Evolutionary conservation across 177 flowering plant genomes (phyloP).

Genomic region (Vitis hybrid): DNA sequence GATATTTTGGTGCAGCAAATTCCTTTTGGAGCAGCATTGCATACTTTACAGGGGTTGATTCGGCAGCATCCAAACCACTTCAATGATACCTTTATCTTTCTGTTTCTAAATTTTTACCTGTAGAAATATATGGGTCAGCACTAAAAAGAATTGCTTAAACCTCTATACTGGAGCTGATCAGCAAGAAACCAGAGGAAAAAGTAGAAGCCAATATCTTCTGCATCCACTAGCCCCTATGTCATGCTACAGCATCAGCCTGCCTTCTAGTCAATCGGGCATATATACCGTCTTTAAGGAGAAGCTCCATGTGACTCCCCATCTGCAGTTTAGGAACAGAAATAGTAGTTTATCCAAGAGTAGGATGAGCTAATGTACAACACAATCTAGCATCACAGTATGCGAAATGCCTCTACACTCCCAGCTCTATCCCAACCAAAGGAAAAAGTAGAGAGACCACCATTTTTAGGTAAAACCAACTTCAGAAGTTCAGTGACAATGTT

Average conservation of each 20-base stretch:
- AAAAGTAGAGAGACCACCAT: neutral
- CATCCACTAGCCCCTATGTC: constrained; percentile 12
- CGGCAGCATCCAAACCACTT: neutral
- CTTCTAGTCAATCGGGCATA: constrained; percentile 73
- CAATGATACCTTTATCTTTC: neutral
- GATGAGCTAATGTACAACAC: too few relatives aligned
- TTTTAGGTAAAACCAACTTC: neutral
- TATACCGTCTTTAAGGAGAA: constrained; percentile 62
- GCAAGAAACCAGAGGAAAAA: neutral
- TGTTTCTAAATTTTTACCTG: neutral
- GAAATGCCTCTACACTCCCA: neutral
- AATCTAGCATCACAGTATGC: neutral
- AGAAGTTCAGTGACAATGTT: neutral
- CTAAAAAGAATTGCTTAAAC: constrained; percentile 10
- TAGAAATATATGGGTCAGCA: neutral
- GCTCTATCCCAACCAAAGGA: neutral
- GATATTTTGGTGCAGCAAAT: neutral
- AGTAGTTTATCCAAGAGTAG: neutral
- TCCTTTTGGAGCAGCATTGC: neutral
- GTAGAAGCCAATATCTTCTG: neutral
- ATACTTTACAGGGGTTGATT: neutral
- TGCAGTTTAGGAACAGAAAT: constrained; percentile 27
- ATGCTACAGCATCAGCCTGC: constrained; percentile 77
- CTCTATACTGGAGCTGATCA: constrained; percentile 1
- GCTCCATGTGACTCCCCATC: constrained; percentile 80